Evolutionary conservation across 1,284 basidiomycete species (phyloP), one percentile per base, ranked within the genome.

Genomic region (Tetrapyrgos nigripes): DNA sequence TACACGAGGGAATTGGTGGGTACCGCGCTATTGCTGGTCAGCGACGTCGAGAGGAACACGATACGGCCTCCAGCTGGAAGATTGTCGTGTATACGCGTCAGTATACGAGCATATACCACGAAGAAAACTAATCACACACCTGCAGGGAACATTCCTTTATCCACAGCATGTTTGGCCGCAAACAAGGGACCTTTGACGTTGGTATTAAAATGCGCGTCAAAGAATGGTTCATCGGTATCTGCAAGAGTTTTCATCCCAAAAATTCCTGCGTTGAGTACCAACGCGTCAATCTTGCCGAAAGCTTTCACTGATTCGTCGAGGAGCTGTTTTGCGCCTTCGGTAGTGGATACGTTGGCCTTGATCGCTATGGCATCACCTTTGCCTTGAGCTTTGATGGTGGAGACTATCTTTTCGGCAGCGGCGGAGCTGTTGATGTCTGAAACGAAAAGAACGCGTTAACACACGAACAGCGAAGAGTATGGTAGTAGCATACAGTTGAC

Each of bases 121-220:
- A n/a, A 45, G 26, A 40, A 19, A 35, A 21, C 29, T 3, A 21
- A 35, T 28, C 26, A 68, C 79, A 51, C 64, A 83, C 84, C 81
- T 47, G 76, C 50, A 17, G 75, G 73, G 55, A 86, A 68, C 28
- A 78, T 67, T 14, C 76, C 37, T 4, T 40, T 40, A 9, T 40
- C 68, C 6, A 76, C 77, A 1, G 77, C 82, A 5, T 74, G 73
- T 62, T 87, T 78, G 3, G 76, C 77, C 53, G 85, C 71, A 73
- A 87, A 87, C 21, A 87, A 63, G 1, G 85, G 84, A 1, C 79
- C 83, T 63, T 85, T 85, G 47, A 87, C 83, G 60, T 87, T 87
- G 40, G 77, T 75, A 53, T 81, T 71, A 58, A 85, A 78, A 61
- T 82, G 79, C 29, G 62, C 63, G 60, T 85, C 80, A 62, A 76